Evolutionary conservation across 1,284 basidiomycete genomes (phyloP), one percentile per base, ranked within the genome.

Genomic region (Sanghuangporus sanghuang): DNA sequence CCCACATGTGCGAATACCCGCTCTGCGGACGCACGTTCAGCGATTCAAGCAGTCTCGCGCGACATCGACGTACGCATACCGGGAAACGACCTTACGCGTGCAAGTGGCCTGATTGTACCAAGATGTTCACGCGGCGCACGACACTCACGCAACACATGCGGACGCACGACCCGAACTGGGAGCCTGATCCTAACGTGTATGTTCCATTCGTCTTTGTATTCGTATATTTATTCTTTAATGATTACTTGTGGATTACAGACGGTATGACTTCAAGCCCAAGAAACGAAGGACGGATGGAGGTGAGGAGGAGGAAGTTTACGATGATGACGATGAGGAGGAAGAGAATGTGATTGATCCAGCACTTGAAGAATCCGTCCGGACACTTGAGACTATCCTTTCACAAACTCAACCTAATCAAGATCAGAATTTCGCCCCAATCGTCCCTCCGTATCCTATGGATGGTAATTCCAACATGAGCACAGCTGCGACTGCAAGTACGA

Each of bases 41-140:
- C 48, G 93, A 95, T 74, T 93, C 92, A 18, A 93, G 90, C 72
- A 92, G 90, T 75, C 81, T 95, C 64, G 92, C 93, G 57, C 85
- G 93, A 69, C 93, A 95, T 78, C 85, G 93, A 57, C 84, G 93
- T 67, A 93, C 90, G 8, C 93, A 95, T 70, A 92, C 90, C 0
- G 90, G 90, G 27, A 90, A 90, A 72, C 81, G 90, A 55, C 90
- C 90, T 21, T 92, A 92, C 71, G 89, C 90, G 71, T 92, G 90
- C 71, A 85, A 90, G 73, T 85, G 90, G 68, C 83, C 86, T 8
- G 81, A 82, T 59, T 93, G 91, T 74, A 88, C 90, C 67, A 93
- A 92, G 79, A 91, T 89, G 4, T 93, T 93, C 73, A 93, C 92
- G 32, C 82, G 91, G 63, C 80, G 90, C 64, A 91, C 90, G 57